Evolutionary conservation across 441 rosid species (phyloP).

Genomic region (Flueggea neowawraea): DNA sequence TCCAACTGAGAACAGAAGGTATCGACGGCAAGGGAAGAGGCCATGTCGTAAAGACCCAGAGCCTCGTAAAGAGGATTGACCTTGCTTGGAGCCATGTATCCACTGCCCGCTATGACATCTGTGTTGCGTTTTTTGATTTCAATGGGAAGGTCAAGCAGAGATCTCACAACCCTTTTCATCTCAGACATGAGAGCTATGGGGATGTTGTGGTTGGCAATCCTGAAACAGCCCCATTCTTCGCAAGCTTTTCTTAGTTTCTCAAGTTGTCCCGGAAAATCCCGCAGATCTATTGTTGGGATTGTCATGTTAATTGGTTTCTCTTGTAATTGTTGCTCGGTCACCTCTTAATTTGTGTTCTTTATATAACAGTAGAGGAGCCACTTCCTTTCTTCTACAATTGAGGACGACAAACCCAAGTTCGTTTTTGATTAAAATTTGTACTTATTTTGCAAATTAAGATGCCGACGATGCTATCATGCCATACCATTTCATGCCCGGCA

Average conservation of each 20-base stretch:
- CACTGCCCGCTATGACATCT: constrained; percentile 56
- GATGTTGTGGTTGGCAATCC: constrained; percentile 60
- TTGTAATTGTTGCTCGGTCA: no score
- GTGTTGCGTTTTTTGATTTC: constrained; percentile 56
- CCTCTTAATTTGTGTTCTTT: no score
- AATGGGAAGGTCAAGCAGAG: constrained; percentile 55
- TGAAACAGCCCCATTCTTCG: constrained; percentile 73
- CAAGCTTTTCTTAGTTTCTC: constrained; percentile 42
- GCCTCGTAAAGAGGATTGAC: constrained; percentile 71
- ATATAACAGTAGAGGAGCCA: no score
- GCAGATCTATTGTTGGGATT: constrained; percentile 47
- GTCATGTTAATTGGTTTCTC: no score
- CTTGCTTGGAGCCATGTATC: constrained; percentile 46
- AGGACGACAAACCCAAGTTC: no score
- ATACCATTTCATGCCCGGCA: no score
- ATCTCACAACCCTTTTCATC: constrained; percentile 59
- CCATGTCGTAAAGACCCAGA: constrained; percentile 57
- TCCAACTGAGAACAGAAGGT: constrained; percentile 56
- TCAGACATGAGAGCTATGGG: constrained; percentile 41
- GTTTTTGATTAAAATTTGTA: no score
- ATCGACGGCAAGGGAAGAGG: constrained; percentile 42
- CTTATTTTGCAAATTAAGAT: no score
- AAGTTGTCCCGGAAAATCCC: constrained; percentile 31
- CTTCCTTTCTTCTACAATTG: no score
- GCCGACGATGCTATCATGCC: no score